A percentile compares a stretch with the other conserved stretches of the same genome.
Conservation (phyloP, 176 grass and related monocot species). For the Saccharum spontaneum region DNA sequence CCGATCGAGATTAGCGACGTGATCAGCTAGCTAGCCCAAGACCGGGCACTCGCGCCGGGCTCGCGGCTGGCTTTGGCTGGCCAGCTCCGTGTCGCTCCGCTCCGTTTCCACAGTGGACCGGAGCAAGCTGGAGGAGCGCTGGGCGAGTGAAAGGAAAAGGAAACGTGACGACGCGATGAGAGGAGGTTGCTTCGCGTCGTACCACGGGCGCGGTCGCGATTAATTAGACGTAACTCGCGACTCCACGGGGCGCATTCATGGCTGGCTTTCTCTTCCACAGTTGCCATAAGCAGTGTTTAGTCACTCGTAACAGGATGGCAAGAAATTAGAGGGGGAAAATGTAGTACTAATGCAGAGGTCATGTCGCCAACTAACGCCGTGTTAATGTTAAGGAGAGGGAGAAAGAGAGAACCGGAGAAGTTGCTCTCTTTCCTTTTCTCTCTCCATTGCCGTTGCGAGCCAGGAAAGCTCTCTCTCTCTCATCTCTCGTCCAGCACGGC, state of each 20-base stretch:
- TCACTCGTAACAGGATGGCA: background rate
- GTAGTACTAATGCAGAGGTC: background rate
- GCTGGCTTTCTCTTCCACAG: background rate
- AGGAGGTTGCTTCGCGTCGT: background rate
- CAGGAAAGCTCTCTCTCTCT: background rate
- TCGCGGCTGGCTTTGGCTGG: background rate
- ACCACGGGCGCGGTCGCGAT: background rate
- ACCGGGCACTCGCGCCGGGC: background rate
- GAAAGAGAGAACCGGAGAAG: background rate
- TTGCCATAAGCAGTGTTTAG: slow-evolving; percentile 3
- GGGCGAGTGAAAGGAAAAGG: background rate
- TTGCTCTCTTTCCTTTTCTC: background rate
- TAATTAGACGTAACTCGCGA: background rate
- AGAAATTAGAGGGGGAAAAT: background rate
- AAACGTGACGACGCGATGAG: background rate
- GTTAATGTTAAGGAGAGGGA: background rate
- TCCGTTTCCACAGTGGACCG: background rate
- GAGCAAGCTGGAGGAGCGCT: too few relatives aligned
- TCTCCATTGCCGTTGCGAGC: slow-evolving; percentile 9
- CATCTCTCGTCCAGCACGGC: background rate
- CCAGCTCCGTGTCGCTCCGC: background rate
- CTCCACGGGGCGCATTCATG: slow-evolving; percentile 6
- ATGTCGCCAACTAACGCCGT: slow-evolving; percentile 31
- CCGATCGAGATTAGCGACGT: background rate
- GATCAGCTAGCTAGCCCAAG: background rate